Evolutionary conservation across 495 filamentous ascomycete genomes (phyloP).

Genomic region (Aspergillus bertholletiae): DNA sequence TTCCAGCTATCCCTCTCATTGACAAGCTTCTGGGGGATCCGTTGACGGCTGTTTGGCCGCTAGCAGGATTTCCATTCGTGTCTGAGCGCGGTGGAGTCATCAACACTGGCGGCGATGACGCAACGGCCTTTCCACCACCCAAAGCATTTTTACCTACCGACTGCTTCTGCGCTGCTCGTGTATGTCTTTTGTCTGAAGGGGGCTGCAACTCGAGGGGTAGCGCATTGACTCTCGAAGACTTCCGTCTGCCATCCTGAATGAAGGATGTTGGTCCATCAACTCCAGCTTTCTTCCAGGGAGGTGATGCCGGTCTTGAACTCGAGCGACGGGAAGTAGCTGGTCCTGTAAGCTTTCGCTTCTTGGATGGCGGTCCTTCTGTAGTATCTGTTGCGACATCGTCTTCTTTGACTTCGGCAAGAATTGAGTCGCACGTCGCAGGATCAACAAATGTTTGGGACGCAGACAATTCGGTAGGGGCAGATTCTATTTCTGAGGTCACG

Average conservation of each 20-base stretch:
- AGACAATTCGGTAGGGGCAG: constrained; percentile 22
- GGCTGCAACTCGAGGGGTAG: constrained; percentile 69
- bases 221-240: constrained; percentile 78
- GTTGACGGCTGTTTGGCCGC: constrained; percentile 30
- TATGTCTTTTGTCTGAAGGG: constrained; percentile 58
- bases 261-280: constrained; percentile 87
- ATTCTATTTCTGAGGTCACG: constrained; percentile 35
- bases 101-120: constrained; percentile 31
- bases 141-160: constrained; percentile 22
- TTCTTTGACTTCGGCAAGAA: constrained; percentile 29
- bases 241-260: constrained; percentile 74
- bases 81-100: constrained; percentile 30
- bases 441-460: constrained; percentile 22
- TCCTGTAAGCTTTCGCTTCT: constrained; percentile 68
- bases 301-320: constrained; percentile 58
- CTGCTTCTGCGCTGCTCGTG: constrained; percentile 40
- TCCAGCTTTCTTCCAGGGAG: constrained; percentile 89
- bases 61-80: constrained; percentile 28
- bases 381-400: constrained; percentile 29
- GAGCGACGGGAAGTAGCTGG: constrained; percentile 42
- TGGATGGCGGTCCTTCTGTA: constrained; percentile 58
- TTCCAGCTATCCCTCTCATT: constrained; percentile 21
- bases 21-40: constrained; percentile 29
- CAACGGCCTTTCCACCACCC: constrained; percentile 20
- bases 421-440: constrained; percentile 25